A percentile compares a stretch with the other conserved stretches of the same genome.
phyloP scores from a whole-genome alignment of 2,329 filamentous ascomycete species.

The Tolypocladium cylindrosporum region DNA sequence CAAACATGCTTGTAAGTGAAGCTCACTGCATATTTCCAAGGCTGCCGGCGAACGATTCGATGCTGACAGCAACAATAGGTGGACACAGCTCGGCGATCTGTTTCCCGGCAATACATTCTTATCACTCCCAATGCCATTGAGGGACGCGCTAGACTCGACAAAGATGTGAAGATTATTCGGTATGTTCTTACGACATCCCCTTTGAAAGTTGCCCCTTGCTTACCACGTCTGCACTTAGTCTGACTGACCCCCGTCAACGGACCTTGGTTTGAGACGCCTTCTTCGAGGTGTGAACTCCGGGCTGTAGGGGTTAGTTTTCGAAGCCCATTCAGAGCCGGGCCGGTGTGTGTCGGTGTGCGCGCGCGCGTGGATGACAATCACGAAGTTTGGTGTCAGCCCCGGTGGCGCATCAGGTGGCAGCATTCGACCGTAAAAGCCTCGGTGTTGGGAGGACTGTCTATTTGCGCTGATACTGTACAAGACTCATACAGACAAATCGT shows the following conservation, averaged over 20 bases:
- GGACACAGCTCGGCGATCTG: conserved; percentile 69
- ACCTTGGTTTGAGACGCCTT: conserved; percentile 21
- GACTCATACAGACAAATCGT: neutral
- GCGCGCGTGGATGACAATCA: neutral
- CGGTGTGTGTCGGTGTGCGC: neutral
- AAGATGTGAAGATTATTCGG: conserved; percentile 73
- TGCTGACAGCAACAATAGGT: conserved; percentile 45
- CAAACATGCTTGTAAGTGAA: conserved; percentile 74
- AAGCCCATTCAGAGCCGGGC: neutral
- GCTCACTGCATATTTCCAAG: neutral
- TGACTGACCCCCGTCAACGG: conserved; percentile 50
- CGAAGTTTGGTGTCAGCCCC: neutral
- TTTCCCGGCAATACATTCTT: conserved; percentile 90
- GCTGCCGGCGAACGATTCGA: neutral
- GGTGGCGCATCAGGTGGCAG: neutral
- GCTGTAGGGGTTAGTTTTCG: neutral
- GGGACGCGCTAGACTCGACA: conserved; percentile 43
- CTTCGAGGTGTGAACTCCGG: neutral
- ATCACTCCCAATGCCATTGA: conserved; percentile 88
- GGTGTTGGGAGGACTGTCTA: neutral
- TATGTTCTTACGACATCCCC: conserved; percentile 21
- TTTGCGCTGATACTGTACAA: conserved; percentile 3
- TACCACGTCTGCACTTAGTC: conserved; percentile 23
- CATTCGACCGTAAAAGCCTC: neutral
- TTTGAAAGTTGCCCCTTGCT: conserved; percentile 9